Percentiles rank a stretch among this genome's conserved stretches.
These are phyloP conservation scores for Trematosphaeria pertusa DNA, from an alignment of 2,329 filamentous ascomycete species.

Conservation along the genomic window DNA sequence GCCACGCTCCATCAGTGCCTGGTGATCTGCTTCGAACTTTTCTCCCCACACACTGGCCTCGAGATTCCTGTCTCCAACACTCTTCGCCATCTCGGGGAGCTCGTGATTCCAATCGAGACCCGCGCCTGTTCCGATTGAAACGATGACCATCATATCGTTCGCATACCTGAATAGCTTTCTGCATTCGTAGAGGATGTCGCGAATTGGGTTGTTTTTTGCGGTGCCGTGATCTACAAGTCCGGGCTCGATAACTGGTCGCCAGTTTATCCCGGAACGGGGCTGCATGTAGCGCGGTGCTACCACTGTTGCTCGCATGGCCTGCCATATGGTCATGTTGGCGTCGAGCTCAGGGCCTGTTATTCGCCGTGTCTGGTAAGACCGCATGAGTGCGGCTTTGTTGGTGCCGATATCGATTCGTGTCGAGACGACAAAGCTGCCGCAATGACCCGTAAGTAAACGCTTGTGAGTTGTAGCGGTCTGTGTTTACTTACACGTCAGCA, in stretches of 20 bases:
- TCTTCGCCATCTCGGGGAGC: constrained; percentile 34
- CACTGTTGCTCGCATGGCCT: constrained; percentile 34
- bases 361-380: constrained; percentile 39
- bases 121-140: constrained; percentile 36
- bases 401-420: constrained; percentile 37
- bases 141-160: constrained; percentile 41
- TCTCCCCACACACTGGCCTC: constrained; percentile 27
- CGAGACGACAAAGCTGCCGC: constrained; percentile 33
- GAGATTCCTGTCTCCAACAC: constrained; percentile 24
- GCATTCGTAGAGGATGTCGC: constrained; percentile 40
- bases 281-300: constrained; percentile 34
- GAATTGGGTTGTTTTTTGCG: constrained; percentile 41
- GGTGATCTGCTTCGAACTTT: constrained; percentile 35
- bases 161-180: constrained; percentile 38
- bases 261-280: constrained; percentile 16
- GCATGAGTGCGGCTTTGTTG: constrained; percentile 38
- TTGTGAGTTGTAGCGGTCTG: neutral
- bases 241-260: constrained; percentile 33
- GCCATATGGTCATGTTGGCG: constrained; percentile 31
- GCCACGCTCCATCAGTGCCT: constrained; percentile 28
- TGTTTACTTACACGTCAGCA: constrained; percentile 35
- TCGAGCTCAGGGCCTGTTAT: constrained; percentile 38
- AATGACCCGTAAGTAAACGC: constrained; percentile 9
- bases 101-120: constrained; percentile 28
- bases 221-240: constrained; percentile 41